Base-by-base conservation (phyloP, 1,284 basidiomycete genomes). In the Puccinia triticina region DNA sequence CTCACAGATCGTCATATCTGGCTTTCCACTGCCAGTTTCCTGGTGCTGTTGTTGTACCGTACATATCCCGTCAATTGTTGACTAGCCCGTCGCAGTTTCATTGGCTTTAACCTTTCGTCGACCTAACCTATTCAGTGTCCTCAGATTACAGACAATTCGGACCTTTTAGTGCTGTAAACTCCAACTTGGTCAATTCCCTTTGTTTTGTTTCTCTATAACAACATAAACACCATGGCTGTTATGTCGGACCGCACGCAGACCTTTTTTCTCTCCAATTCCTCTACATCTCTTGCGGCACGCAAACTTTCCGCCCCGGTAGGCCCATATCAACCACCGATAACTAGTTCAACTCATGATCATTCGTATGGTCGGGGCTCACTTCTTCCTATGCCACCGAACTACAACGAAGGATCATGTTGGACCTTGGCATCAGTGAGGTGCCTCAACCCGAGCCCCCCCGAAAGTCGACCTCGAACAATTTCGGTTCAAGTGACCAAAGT, bases 321-420 rank as follows among this genome's bases (percentile, higher is more conserved):
- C 26, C 53, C n/a, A 23, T 59, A 37, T 43, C 55, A 43, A 1
- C 53, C 74, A 1, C 74, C 74, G 1, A 46, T 21, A 8, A 18
- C 53, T 26, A 55, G 46, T 34, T 61, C 37, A 61, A 46, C 55
- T 26, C 2, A 61, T 43, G 50, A 2, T 14, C 48, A 50, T 55
- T 18, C 26, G 3, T 40, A 48, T 76, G 74, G 74, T 40, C 77
- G 50, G 16, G 37, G 66, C 32, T 79, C 77, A 53, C 46, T 79
- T 23, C 66, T 73, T 26, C 69, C 78, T 40, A 72, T 81, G 67
- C 78, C 78, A 12, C 69, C 78, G 34, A 81, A 81, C 57, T 73
- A 81, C 29, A 26, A 40, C 48, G 69, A 72, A 64, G 69, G 69
- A 10, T 73, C 53, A 16, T 71, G 32, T 32, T 73, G 78, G 78